phyloP scores from a whole-genome alignment of 306 rosid genomes.

The Casuarina glauca region DNA sequence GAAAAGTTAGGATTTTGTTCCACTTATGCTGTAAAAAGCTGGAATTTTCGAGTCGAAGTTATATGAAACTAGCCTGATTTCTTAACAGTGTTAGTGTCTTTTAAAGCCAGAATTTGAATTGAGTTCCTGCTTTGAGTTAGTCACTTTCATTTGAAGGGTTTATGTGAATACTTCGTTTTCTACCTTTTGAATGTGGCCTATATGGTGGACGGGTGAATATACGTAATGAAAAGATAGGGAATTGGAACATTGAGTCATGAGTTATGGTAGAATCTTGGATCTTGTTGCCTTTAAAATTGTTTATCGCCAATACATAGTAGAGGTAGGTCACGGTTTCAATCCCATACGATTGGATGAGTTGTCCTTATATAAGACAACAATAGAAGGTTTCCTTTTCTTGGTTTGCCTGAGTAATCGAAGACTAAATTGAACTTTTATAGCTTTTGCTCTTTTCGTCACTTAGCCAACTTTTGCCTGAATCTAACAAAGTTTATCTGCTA shows the following conservation, averaged over 20 bases:
- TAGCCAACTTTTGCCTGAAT: background rate
- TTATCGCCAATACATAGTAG: background rate
- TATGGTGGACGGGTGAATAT: background rate
- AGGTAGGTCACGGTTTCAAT: background rate
- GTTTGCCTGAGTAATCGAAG: background rate
- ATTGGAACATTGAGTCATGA: background rate
- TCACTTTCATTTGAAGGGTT: constrained; percentile 6
- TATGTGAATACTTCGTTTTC: background rate
- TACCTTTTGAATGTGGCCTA: background rate
- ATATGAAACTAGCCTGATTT: background rate
- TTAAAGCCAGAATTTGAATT: background rate
- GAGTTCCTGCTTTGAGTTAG: background rate
- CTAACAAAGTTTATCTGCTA: background rate
- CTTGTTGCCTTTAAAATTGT: background rate
- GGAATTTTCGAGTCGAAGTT: background rate
- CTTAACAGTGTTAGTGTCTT: background rate
- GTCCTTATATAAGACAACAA: background rate
- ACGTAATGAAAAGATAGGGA: background rate
- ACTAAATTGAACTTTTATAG: background rate
- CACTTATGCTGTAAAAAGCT: background rate
- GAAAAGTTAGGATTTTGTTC: background rate
- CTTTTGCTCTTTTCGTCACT: background rate
- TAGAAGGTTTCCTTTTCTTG: background rate
- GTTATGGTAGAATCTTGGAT: background rate
- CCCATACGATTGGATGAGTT: background rate